Evolutionary conservation across 2,329 filamentous ascomycete species (phyloP).

Genomic region (Xylariaceae sp.): DNA sequence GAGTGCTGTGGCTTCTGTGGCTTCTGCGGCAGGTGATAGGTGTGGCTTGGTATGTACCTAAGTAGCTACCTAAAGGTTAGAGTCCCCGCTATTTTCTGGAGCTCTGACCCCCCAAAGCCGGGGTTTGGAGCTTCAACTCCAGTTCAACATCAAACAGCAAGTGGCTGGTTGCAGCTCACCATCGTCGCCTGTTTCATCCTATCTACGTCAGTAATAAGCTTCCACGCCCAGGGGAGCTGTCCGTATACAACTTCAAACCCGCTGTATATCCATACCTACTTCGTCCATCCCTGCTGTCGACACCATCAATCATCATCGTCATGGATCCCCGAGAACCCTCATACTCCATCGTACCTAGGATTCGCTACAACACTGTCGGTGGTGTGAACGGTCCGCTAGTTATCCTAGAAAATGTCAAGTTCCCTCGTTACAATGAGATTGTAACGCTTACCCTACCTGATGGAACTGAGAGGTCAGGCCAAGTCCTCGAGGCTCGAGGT

Average conservation of each 20-base stretch:
- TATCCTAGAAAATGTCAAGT: slow-evolving; percentile 98
- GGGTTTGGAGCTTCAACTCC: slow-evolving; percentile 18
- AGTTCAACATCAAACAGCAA: slow-evolving; percentile 19
- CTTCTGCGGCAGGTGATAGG: too few species aligned
- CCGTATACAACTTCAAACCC: neutral
- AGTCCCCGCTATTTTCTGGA: slow-evolving; percentile 18
- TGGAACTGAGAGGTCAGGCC: slow-evolving; percentile 89
- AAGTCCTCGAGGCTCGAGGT: slow-evolving; percentile 98
- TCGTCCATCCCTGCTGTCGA: slow-evolving; percentile 7
- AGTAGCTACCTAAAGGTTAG: too few species aligned
- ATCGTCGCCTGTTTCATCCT: slow-evolving; percentile 2
- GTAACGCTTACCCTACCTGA: slow-evolving; percentile 94
- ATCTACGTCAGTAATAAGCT: too few species aligned
- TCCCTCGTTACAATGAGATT: slow-evolving; percentile 96
- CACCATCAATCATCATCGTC: slow-evolving; percentile 6
- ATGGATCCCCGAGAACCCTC: slow-evolving; percentile 61
- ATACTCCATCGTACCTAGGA: slow-evolving; percentile 61
- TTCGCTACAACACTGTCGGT: slow-evolving; percentile 97
- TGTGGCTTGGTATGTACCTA: neutral
- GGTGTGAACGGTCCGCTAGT: slow-evolving; percentile 98
- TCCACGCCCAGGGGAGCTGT: too few species aligned
- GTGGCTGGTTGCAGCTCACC: slow-evolving; percentile 25
- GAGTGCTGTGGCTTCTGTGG: too few species aligned
- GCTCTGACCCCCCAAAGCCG: slow-evolving; percentile 8
- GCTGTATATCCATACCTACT: too few species aligned